Base-by-base conservation (phyloP, 2,329 filamentous ascomycete genomes). In the Sporothrix phasma region DNA sequence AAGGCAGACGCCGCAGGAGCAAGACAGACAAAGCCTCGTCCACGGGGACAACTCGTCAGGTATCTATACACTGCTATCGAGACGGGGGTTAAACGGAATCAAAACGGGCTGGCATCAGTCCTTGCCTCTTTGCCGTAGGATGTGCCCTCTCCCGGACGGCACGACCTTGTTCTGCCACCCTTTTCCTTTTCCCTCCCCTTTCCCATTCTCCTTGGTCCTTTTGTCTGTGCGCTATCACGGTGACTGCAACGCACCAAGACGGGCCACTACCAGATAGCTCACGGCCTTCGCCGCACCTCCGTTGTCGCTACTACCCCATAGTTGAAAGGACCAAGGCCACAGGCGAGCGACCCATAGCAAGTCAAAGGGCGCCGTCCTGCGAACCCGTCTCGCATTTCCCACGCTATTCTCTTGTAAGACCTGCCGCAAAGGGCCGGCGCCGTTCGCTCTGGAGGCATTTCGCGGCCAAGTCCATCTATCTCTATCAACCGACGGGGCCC, bases 251-350 rank as follows among this genome's bases (percentile, higher is more conserved):
- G 31, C 31, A 39, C 51, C 51, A 56, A 7, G 51, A 17, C 19
- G 31, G 31, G 13, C 51, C 51, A 56, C n/a, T 37, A 31, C 51
- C 31, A 56, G 34, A 39, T 13, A 56, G 3, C 17, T 10, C n/a
- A 39, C 31, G 31, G 37, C 54, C 22, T 11, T 37, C 54, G 54
- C 54, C 54, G 53, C 53, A 43, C 43, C 53, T 58, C 53, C 53
- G 53, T 43, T 58, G 34, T 58, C 53, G 37, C 37, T 43, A 43
- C 17, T 43, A 58, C 54, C 54, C 54, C 53, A 58, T 22, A 58
- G 15, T 37, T 34, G 15, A 34, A n/a, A n/a, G 49, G 11, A 29
- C 22, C n/a, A 8, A 34, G 19, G 29, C 49, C 15, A 34, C 19
- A 53, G 34, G 10, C 3, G 4, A 41, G 6, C 17, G 22, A 22